A percentile compares a stretch with the other conserved stretches of the same genome.
Conservation (phyloP, 2,329 filamentous ascomycete genomes). For the Ophiostoma novo-ulmi region DNA sequence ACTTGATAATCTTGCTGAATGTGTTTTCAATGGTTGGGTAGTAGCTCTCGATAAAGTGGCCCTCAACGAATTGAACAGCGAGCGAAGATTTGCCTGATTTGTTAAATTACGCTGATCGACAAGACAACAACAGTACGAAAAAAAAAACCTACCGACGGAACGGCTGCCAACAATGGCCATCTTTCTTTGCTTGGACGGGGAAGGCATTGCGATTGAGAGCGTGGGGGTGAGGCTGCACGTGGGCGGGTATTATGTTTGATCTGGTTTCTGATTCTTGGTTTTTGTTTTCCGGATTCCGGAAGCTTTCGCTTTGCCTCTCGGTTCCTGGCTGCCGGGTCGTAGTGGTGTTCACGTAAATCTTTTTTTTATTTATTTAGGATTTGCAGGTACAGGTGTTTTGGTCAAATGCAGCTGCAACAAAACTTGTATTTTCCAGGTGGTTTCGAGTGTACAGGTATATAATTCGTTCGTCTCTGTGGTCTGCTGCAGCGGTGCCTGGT, state of each 20-base stretch:
- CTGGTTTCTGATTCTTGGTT: neutral
- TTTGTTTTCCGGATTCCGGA: neutral
- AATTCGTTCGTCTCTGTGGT: neutral
- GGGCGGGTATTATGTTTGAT: constrained; percentile 10
- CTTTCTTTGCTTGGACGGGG: constrained; percentile 81
- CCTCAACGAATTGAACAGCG: constrained; percentile 94
- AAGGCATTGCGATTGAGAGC: constrained; percentile 24
- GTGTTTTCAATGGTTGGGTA: constrained; percentile 99
- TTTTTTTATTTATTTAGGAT: neutral
- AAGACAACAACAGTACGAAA: neutral
- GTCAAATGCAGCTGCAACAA: neutral
- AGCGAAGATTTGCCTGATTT: constrained; percentile 86
- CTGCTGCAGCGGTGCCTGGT: neutral
- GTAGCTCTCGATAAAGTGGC: constrained; percentile 97
- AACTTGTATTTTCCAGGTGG: neutral
- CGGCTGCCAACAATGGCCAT: constrained; percentile 93
- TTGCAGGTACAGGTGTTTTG: neutral
- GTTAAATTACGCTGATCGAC: neutral
- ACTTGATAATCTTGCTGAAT: constrained; percentile 91
- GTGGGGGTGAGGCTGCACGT: constrained; percentile 25
- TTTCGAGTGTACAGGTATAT: neutral
- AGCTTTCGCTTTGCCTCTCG: neutral
- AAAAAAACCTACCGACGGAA: constrained; percentile 55
- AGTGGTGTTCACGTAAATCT: neutral
- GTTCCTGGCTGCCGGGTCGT: neutral